These are phyloP conservation scores for Adansonia gregorii DNA, from an alignment of 441 rosid genomes.

Conservation along the genomic window DNA sequence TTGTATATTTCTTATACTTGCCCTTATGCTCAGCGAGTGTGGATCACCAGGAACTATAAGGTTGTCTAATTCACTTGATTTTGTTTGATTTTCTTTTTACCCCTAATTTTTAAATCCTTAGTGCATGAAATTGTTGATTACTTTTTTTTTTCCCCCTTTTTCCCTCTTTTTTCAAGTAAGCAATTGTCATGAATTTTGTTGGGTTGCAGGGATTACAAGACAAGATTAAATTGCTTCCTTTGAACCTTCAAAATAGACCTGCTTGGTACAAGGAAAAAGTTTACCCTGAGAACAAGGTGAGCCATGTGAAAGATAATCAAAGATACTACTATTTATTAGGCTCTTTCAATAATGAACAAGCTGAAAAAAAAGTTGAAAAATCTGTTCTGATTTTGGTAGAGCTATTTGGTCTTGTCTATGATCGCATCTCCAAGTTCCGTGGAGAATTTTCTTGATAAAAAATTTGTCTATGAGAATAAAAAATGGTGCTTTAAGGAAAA, in stretches of 20 bases:
- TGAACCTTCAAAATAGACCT: conserved; percentile 53
- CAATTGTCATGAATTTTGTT: neutral
- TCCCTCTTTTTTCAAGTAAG: neutral
- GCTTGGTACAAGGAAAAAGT: conserved; percentile 65
- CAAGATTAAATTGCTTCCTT: conserved; percentile 55
- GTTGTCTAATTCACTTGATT: conserved; percentile 29
- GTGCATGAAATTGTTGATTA: conserved; percentile 9
- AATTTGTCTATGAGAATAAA: neutral
- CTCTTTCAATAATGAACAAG: neutral
- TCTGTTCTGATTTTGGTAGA: neutral
- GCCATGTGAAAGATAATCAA: neutral
- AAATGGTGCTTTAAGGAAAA: neutral
- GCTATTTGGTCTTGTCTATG: neutral
- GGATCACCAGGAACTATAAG: conserved; percentile 66
- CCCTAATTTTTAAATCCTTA: neutral
- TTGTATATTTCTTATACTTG: conserved; percentile 54
- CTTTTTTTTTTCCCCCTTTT: neutral
- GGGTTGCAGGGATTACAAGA: conserved; percentile 51
- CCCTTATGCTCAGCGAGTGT: conserved; percentile 63
- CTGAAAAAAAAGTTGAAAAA: neutral
- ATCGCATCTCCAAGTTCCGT: neutral
- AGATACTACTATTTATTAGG: neutral
- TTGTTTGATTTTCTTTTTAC: neutral
- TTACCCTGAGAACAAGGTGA: conserved; percentile 52
- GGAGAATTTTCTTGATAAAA: conserved; percentile 6